phyloP scores from a whole-genome alignment of 371 early-diverging fungal species.

The Blakeslea trispora region DNA sequence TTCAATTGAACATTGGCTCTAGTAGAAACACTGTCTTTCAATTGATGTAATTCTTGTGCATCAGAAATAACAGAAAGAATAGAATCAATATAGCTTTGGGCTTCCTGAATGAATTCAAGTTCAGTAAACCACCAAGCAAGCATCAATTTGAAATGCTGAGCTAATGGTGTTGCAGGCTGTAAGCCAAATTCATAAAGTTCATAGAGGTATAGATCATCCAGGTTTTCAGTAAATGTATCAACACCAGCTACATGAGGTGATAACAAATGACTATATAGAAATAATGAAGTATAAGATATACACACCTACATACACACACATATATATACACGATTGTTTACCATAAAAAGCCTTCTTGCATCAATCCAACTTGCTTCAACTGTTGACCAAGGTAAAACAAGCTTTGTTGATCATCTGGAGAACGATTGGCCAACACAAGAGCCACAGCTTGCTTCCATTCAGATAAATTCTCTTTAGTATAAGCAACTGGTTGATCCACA shows the following conservation, averaged over 20 bases:
- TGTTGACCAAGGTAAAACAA: slow-evolving; percentile 78
- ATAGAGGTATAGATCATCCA: slow-evolving; percentile 66
- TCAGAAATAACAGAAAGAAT: slow-evolving; percentile 60
- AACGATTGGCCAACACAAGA: slow-evolving; percentile 83
- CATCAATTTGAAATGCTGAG: slow-evolving; percentile 83
- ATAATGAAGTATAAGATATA: slow-evolving; percentile 8
- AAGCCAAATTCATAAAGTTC: slow-evolving; percentile 85
- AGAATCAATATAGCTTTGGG: slow-evolving; percentile 73
- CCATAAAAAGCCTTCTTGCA: slow-evolving; percentile 78
- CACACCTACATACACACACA: too few relatives aligned
- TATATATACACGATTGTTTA: slow-evolving; percentile 47
- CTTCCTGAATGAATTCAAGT: slow-evolving; percentile 68
- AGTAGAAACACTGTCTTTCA: neutral
- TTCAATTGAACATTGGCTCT: slow-evolving; percentile 3
- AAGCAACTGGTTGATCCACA: slow-evolving; percentile 6
- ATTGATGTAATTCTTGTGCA: neutral
- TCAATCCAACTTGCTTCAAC: slow-evolving; percentile 54
- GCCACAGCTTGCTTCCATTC: slow-evolving; percentile 71
- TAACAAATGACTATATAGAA: slow-evolving; percentile 60
- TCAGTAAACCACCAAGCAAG: slow-evolving; percentile 85
- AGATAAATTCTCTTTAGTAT: slow-evolving; percentile 35
- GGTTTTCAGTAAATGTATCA: slow-evolving; percentile 52
- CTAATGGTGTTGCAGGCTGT: slow-evolving; percentile 29
- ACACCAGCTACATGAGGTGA: slow-evolving; percentile 62
- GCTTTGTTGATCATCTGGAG: slow-evolving; percentile 68